phyloP scores from a whole-genome alignment of 345 rosid species.

The Gynandropsis gynandra region DNA sequence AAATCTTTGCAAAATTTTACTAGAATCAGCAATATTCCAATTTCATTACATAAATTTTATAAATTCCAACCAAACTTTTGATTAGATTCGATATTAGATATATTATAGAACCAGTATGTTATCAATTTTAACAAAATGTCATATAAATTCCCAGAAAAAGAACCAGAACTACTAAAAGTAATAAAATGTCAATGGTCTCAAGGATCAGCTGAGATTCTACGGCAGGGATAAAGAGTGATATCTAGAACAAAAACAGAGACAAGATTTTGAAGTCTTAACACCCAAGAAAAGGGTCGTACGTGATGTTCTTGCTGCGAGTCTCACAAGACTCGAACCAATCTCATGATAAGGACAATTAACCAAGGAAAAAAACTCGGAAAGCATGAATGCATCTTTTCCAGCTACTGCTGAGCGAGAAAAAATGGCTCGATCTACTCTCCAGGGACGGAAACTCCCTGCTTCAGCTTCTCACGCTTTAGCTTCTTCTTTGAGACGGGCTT shows the following conservation, averaged over 20 bases:
- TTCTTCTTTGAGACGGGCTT: slow-evolving; percentile 73
- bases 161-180: background rate
- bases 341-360: background rate
- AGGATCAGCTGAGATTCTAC: background rate
- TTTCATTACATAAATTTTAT: too few relatives aligned
- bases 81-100: too few relatives aligned
- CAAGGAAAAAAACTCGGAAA: slow-evolving; percentile 14
- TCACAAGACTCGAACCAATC: background rate
- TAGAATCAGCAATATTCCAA: too few relatives aligned
- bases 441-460: slow-evolving; percentile 69
- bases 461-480: slow-evolving; percentile 62
- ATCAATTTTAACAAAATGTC: too few relatives aligned
- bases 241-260: slow-evolving; percentile 6
- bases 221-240: too few relatives aligned
- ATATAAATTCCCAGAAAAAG: background rate
- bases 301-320: background rate
- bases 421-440: slow-evolving; percentile 40
- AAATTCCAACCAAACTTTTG: too few relatives aligned
- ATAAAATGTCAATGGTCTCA: background rate
- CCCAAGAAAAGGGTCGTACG: slow-evolving; percentile 6
- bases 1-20: too few relatives aligned
- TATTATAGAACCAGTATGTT: too few relatives aligned
- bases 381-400: background rate
- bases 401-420: background rate
- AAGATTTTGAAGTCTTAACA: slow-evolving; percentile 13